A percentile compares a stretch with the other conserved stretches of the same genome.
Conservation (phyloP, 2,329 filamentous ascomycete genomes). For the Lecanicillium sp. region DNA sequence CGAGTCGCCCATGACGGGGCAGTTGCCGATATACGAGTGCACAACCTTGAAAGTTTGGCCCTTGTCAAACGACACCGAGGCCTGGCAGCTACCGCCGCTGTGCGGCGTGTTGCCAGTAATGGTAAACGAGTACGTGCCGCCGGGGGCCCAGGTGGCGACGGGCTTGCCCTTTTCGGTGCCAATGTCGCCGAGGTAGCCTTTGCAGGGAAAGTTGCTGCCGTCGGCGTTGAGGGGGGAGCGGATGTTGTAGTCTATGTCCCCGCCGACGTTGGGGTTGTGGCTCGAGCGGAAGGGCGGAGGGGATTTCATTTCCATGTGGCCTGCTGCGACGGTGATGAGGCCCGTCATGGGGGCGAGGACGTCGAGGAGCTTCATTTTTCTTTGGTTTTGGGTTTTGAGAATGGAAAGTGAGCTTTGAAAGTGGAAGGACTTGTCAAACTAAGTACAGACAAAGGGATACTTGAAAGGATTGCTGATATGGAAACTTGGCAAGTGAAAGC, state of each 20-base stretch:
- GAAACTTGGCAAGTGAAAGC: too few species aligned
- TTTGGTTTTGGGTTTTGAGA: too few species aligned
- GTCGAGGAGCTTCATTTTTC: constrained; percentile 5
- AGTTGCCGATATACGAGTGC: constrained; percentile 24
- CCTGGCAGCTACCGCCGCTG: constrained; percentile 54
- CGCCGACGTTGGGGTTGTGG: constrained; percentile 17
- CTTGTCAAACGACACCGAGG: constrained; percentile 53
- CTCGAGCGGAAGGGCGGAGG: constrained; percentile 21
- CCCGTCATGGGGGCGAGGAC: background rate
- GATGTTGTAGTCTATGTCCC: constrained; percentile 43
- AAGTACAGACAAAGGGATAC: too few species aligned
- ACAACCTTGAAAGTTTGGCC: constrained; percentile 49
- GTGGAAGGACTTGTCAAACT: too few species aligned
- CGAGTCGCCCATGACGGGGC: constrained; percentile 24
- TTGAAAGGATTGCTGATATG: too few species aligned
- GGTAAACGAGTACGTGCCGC: constrained; percentile 42
- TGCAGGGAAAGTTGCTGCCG: constrained; percentile 54
- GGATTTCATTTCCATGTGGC: constrained; percentile 21
- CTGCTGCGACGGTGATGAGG: constrained; percentile 11
- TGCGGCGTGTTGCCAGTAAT: constrained; percentile 46
- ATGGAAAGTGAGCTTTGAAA: too few species aligned
- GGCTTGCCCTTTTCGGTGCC: constrained; percentile 25
- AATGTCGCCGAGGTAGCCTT: constrained; percentile 30
- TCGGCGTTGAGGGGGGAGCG: constrained; percentile 45
- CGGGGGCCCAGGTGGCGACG: constrained; percentile 42